phyloP scores from a whole-genome alignment of 768 basidiomycete species.

The Lactarius tabidus region DNA sequence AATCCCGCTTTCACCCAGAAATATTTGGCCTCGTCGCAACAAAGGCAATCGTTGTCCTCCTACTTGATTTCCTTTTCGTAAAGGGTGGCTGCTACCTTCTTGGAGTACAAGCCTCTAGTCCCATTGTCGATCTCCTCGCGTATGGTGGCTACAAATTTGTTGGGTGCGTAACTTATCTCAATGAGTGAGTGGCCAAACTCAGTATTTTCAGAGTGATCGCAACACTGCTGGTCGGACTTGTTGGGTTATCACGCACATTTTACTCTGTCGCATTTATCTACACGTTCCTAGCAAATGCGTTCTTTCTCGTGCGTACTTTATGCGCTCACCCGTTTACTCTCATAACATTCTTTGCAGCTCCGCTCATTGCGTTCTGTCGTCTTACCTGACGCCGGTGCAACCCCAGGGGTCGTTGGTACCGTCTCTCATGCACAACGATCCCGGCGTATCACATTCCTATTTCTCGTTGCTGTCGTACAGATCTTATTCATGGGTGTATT shows the following conservation, averaged over 20 bases:
- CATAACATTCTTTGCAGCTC: slow-evolving; percentile 48
- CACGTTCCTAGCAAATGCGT: slow-evolving; percentile 82
- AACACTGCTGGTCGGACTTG: slow-evolving; percentile 67
- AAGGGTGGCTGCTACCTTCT: slow-evolving; percentile 92
- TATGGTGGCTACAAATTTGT: slow-evolving; percentile 99
- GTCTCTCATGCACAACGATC: slow-evolving; percentile 60
- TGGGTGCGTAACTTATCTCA: slow-evolving; percentile 51
- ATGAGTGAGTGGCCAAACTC: not conserved
- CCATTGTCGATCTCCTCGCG: slow-evolving; percentile 79
- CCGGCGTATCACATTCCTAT: slow-evolving; percentile 84
- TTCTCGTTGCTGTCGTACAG: slow-evolving; percentile 80
- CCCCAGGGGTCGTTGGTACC: slow-evolving; percentile 34
- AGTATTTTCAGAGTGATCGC: slow-evolving; percentile 66
- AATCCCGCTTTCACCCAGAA: slow-evolving; percentile 80
- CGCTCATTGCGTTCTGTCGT: slow-evolving; percentile 91
- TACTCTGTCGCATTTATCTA: slow-evolving; percentile 77
- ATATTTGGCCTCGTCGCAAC: slow-evolving; percentile 85
- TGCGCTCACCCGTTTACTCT: not conserved
- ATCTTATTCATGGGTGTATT: slow-evolving; percentile 82
- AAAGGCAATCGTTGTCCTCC: slow-evolving; percentile 75
- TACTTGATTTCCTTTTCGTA: slow-evolving; percentile 86
- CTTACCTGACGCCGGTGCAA: slow-evolving; percentile 67
- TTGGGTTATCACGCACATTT: slow-evolving; percentile 57
- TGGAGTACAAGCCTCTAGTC: slow-evolving; percentile 69
- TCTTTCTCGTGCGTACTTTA: slow-evolving; percentile 75